Evolutionary conservation across 176 grass and related monocot species (phyloP).

Genomic region (Typha latifolia): DNA sequence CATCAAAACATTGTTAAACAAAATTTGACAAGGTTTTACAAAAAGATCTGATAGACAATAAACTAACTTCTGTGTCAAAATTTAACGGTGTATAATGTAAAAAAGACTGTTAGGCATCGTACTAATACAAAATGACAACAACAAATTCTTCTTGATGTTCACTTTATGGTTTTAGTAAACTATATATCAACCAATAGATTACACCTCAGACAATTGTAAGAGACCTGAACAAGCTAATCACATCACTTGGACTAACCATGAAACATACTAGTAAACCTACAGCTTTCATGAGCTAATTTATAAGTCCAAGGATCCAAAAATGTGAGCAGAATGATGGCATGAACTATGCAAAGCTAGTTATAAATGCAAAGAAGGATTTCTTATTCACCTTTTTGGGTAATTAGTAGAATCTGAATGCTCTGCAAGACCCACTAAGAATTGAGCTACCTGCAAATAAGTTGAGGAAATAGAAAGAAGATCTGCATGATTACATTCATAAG

Average conservation of each 20-base stretch:
- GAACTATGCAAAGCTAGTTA: not conserved
- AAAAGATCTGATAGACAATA: no score
- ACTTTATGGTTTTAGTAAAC: no score
- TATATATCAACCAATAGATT: no score
- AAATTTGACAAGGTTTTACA: not conserved
- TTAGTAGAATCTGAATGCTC: constrained; percentile 67
- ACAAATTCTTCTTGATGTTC: no score
- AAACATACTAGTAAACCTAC: not conserved
- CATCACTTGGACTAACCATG: no score
- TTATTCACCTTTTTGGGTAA: constrained; percentile 63
- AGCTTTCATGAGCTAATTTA: not conserved
- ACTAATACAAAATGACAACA: no score
- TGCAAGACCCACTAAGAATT: constrained; percentile 92
- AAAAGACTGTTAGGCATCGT: no score
- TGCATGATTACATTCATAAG: not conserved
- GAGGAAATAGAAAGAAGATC: constrained; percentile 8
- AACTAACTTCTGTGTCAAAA: no score
- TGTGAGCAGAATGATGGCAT: not conserved
- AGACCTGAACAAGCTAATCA: no score
- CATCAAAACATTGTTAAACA: constrained; percentile 15
- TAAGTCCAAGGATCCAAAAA: not conserved
- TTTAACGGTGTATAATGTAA: no score
- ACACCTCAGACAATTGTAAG: no score
- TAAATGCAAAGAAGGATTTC: constrained; percentile 8
- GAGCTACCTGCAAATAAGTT: constrained; percentile 58